A percentile compares a stretch with the other conserved stretches of the same genome.
These are phyloP conservation scores for Mortierella sp. DNA, from an alignment of 371 early-diverging fungal genomes.

Conservation along the genomic window DNA sequence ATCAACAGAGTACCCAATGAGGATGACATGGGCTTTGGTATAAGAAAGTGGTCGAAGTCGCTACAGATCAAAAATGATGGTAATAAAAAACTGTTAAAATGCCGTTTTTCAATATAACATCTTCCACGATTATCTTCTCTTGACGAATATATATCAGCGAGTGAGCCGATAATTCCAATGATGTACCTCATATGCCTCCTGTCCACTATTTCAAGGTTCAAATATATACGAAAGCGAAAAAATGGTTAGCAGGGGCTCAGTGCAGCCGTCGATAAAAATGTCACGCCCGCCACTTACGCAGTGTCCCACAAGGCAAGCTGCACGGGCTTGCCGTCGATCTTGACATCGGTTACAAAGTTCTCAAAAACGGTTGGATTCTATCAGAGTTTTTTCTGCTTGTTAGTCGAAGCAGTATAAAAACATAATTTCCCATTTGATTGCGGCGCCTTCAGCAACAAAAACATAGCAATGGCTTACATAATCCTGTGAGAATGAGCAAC, in stretches of 20 bases:
- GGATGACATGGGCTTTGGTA: constrained; percentile 89
- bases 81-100: too few relatives aligned
- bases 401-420: too few relatives aligned
- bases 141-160: too few relatives aligned
- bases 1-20: constrained; percentile 89
- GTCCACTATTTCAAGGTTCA: constrained; percentile 61
- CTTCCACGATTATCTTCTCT: too few relatives aligned
- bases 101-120: too few relatives aligned
- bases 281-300: constrained; percentile 71
- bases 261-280: too few relatives aligned
- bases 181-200: constrained; percentile 86
- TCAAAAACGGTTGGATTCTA: constrained; percentile 81
- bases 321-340: constrained; percentile 69
- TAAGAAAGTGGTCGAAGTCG: constrained; percentile 92
- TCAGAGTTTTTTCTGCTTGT: not conserved
- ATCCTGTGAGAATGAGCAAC: constrained; percentile 9
- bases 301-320: constrained; percentile 78
- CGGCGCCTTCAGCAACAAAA: too few relatives aligned
- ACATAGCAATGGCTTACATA: constrained; percentile 22
- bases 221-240: constrained; percentile 5
- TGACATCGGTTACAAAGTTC: constrained; percentile 71
- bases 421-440: too few relatives aligned
- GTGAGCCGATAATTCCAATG: too few relatives aligned
- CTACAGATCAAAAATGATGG: constrained; percentile 69
- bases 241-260: constrained; percentile 1